Conservation (phyloP, 1,284 basidiomycete species). For the Serendipita sp. region DNA sequence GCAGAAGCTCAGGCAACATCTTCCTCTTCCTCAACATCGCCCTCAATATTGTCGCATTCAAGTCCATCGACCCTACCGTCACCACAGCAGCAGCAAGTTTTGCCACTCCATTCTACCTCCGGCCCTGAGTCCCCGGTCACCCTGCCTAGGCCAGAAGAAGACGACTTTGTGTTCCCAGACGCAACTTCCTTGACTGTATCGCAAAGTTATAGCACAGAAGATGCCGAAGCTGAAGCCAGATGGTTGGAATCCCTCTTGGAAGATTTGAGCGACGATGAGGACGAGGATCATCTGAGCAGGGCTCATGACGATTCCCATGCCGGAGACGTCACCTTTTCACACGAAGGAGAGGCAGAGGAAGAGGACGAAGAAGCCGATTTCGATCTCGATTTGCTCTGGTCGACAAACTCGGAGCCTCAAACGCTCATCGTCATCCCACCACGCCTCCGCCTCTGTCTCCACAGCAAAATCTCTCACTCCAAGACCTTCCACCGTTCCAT, state of each 20-base stretch:
- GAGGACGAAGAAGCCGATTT: slow-evolving; percentile 25
- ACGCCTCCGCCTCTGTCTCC: not conserved
- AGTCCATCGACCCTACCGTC: slow-evolving; percentile 21
- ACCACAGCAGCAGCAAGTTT: slow-evolving; percentile 23
- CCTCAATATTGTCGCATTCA: slow-evolving; percentile 21
- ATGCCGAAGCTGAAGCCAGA: slow-evolving; percentile 39
- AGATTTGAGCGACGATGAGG: slow-evolving; percentile 49
- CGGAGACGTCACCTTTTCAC: not conserved
- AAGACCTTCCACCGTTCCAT: not conserved
- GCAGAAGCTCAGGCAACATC: slow-evolving; percentile 21
- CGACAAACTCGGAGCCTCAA: slow-evolving; percentile 20
- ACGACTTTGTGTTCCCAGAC: slow-evolving; percentile 65
- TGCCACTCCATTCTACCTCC: slow-evolving; percentile 25
- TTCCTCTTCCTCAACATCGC: slow-evolving; percentile 18
- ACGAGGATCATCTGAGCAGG: slow-evolving; percentile 21
- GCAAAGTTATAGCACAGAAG: slow-evolving; percentile 20
- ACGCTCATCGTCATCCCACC: not conserved
- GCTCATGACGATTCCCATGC: slow-evolving; percentile 6
- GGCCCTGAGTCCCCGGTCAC: slow-evolving; percentile 11
- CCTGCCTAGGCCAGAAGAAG: slow-evolving; percentile 24
- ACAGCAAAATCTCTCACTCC: not conserved
- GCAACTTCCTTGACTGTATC: slow-evolving; percentile 39
- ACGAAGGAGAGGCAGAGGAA: slow-evolving; percentile 31
- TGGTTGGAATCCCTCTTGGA: slow-evolving; percentile 69
- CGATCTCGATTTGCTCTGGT: slow-evolving; percentile 10